Percentiles rank a stretch among this genome's conserved stretches.
phyloP scores from a whole-genome alignment of 768 basidiomycete species.

The Rhizopogon salebrosus region DNA sequence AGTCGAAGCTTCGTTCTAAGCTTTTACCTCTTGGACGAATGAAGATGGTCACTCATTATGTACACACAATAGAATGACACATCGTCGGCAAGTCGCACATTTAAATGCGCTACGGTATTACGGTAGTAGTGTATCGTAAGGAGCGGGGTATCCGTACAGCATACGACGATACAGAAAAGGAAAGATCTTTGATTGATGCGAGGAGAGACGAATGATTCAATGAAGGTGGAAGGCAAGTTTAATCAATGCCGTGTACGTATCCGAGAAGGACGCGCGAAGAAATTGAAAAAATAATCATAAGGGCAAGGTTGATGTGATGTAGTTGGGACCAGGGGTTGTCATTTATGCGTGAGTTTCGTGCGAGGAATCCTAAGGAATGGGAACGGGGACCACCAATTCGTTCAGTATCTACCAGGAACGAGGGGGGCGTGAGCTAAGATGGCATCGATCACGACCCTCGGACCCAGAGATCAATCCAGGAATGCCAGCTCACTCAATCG shows the following conservation, averaged over 20 bases:
- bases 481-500: conserved; percentile 72
- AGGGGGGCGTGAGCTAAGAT: not conserved
- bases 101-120: not conserved
- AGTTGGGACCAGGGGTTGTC: too few species aligned
- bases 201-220: not conserved
- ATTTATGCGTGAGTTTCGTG: not conserved
- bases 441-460: not conserved
- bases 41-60: not conserved
- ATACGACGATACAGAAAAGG: not conserved
- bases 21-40: too few species aligned
- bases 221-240: not conserved
- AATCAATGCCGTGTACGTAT: not conserved
- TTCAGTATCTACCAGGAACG: not conserved
- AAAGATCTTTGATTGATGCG: not conserved
- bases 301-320: too few species aligned
- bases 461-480: conserved; percentile 29
- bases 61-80: too few species aligned
- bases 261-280: not conserved
- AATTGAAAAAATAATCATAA: not conserved
- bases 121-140: not conserved
- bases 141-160: not conserved
- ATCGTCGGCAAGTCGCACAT: too few species aligned
- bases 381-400: not conserved
- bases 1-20: too few species aligned
- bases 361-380: not conserved